phyloP scores from a whole-genome alignment of 441 rosid species.

The Jatropha multifida region DNA sequence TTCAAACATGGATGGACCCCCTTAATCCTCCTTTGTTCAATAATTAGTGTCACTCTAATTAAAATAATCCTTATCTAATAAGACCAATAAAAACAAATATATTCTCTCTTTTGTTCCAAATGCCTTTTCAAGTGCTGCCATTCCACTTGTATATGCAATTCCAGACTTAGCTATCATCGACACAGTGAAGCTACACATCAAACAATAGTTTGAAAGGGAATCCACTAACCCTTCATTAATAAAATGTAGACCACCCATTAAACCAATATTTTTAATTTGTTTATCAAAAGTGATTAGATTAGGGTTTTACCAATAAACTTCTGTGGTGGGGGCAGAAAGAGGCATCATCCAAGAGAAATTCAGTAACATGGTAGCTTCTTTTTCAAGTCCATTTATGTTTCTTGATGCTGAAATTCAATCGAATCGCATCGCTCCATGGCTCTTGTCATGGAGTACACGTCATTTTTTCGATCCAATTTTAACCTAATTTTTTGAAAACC shows the following conservation, averaged over 20 bases:
- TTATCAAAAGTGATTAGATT: neutral
- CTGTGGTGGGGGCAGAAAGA: constrained; percentile 27
- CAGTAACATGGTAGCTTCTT: constrained; percentile 21
- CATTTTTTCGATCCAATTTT: constrained; percentile 16
- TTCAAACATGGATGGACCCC: constrained; percentile 33
- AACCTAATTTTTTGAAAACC: constrained; percentile 17
- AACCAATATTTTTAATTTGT: constrained; percentile 17
- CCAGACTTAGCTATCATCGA: constrained; percentile 19
- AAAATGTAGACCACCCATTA: constrained; percentile 46
- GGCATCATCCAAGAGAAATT: constrained; percentile 24
- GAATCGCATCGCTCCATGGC: neutral
- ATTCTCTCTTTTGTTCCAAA: constrained; percentile 20
- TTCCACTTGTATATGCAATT: constrained; percentile 13
- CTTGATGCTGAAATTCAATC: constrained; percentile 22
- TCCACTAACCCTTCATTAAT: constrained; percentile 44
- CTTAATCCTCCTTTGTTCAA: constrained; percentile 16
- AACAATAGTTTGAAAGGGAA: constrained; percentile 32
- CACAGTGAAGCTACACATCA: constrained; percentile 21
- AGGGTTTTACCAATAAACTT: neutral
- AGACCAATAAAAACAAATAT: constrained; percentile 15
- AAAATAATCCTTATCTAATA: neutral
- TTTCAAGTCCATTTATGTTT: constrained; percentile 19
- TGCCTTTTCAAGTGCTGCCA: constrained; percentile 29
- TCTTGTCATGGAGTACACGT: constrained; percentile 32
- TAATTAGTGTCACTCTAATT: constrained; percentile 29